Percentiles rank a stretch among this genome's conserved stretches.
Evolutionary conservation across 1,284 basidiomycete genomes (phyloP).

Genomic region (Baeospora myosura): DNA sequence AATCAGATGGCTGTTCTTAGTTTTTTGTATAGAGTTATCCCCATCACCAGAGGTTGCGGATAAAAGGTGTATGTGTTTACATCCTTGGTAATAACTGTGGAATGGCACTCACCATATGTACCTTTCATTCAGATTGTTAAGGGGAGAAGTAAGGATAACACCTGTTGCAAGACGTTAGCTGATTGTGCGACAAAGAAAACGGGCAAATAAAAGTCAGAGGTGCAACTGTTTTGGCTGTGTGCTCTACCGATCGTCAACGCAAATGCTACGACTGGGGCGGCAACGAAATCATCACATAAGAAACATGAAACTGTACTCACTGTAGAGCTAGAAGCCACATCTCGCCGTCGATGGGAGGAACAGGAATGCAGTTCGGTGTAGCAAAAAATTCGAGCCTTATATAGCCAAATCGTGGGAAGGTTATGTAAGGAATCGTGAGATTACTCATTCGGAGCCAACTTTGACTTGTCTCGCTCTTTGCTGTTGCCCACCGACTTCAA

Average conservation of each 20-base stretch:
- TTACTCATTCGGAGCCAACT: too few species aligned
- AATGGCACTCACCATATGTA: too few species aligned
- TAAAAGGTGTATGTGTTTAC: background rate
- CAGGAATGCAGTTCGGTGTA: background rate
- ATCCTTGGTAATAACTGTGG: slow-evolving; percentile 9
- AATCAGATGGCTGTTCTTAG: slow-evolving; percentile 22
- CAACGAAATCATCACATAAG: slow-evolving; percentile 20
- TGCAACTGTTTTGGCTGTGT: slow-evolving; percentile 27
- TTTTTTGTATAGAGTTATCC: slow-evolving; percentile 13
- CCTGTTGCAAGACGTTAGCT: background rate
- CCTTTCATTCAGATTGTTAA: too few species aligned
- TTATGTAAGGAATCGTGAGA: too few species aligned
- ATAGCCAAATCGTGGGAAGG: too few species aligned
- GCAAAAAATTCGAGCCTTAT: too few species aligned
- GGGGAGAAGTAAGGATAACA: slow-evolving; percentile 5
- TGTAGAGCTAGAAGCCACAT: too few species aligned
- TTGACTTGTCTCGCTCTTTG: too few species aligned
- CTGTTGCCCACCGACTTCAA: too few species aligned
- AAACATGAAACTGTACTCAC: background rate
- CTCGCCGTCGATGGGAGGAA: too few species aligned
- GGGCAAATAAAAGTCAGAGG: slow-evolving; percentile 18
- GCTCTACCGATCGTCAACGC: slow-evolving; percentile 25
- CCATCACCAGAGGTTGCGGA: slow-evolving; percentile 14
- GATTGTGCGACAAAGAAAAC: slow-evolving; percentile 4
- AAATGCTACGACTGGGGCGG: slow-evolving; percentile 27